Base-by-base conservation (phyloP, 805 yeast species). In the Myxozyma kluyveri region DNA sequence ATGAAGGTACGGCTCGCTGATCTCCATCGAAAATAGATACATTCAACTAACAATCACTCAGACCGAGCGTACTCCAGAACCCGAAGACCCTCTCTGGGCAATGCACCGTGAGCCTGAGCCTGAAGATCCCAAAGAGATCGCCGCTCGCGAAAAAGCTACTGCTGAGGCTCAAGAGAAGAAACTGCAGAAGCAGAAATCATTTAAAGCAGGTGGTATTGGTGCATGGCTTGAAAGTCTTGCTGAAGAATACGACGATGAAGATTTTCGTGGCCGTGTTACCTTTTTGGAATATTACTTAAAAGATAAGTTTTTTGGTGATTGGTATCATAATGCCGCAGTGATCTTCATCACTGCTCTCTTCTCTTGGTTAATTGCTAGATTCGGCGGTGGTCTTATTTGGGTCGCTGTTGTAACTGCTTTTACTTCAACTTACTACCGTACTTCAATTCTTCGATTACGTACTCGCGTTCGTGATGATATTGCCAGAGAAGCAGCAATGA, bases 321-420 rank as follows among this genome's bases (percentile, higher is more conserved):
- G 99, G 99, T 93, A 84, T 66, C 98, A 93, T 68, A 83, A 84
- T 47, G 83, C 84, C n/a, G 96, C 80, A 0, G 75, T 83, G 33
- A 72, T 88, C 52, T 73, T 85, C 27, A 67, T 77, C 21, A 88
- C 85, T 4, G 89, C 86, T 0, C 66, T 86, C 12, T 66, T 85
- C 14, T 86, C 95, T 3, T 90, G 91, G 83, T 60, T 83, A 2
- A 62, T 87, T 37, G 99, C 98, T 7, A 79, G 83, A 70, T 78
- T 86, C 58, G 75, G 81, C 42, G 83, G 90, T 61, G 81, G 89
- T 4, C 63, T 90, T 49, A 93, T 93, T 7, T 88, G 96, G 48
- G 81, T 88, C 39, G 86, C 88, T 65, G 75, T 89, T 58, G 73
- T 93, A 33, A 76, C 85, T 54, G 61, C 86, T 2, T 71, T 74